phyloP scores from a whole-genome alignment of 768 basidiomycete species.

The Rhodosporidiobolus sp. region DNA sequence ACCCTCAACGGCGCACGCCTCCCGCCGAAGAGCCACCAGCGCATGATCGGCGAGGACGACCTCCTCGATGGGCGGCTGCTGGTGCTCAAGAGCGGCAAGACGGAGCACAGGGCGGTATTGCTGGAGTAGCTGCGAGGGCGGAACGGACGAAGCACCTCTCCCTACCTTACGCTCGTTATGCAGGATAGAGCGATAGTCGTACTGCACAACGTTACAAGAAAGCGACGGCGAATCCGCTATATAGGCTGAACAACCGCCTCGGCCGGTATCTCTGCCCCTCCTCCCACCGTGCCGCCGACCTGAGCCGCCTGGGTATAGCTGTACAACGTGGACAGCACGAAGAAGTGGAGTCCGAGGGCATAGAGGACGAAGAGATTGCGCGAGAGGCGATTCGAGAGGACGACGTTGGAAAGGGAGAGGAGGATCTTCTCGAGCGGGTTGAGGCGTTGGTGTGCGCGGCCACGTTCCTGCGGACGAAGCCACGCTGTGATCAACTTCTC shows the following conservation, averaged over 20 bases:
- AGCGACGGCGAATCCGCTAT: too few relatives aligned
- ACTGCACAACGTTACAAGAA: too few relatives aligned
- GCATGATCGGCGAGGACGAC: slow-evolving; percentile 18
- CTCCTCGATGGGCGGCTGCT: slow-evolving; percentile 18
- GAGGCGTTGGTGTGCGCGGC: slow-evolving; percentile 83
- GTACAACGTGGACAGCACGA: slow-evolving; percentile 58
- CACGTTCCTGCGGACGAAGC: slow-evolving; percentile 68
- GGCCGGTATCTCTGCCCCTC: too few relatives aligned
- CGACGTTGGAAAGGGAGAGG: slow-evolving; percentile 74
- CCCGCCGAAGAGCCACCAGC: slow-evolving; percentile 20
- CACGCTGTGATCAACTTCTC: slow-evolving; percentile 6
- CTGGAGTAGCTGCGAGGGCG: slow-evolving; percentile 10
- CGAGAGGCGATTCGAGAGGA: slow-evolving; percentile 85
- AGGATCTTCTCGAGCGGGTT: slow-evolving; percentile 89
- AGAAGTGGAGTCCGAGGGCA: slow-evolving; percentile 70
- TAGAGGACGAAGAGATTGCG: slow-evolving; percentile 85
- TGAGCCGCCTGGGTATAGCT: slow-evolving; percentile 7
- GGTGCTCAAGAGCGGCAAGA: slow-evolving; percentile 32
- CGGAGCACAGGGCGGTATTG: slow-evolving; percentile 21
- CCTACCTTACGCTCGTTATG: too few relatives aligned
- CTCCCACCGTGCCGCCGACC: too few relatives aligned
- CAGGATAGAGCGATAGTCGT: too few relatives aligned
- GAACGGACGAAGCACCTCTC: neutral
- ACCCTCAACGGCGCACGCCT: slow-evolving; percentile 26
- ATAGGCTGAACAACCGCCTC: too few relatives aligned